phyloP scores from a whole-genome alignment of 2,329 filamentous ascomycete genomes.

The Alternaria triticimaculans region DNA sequence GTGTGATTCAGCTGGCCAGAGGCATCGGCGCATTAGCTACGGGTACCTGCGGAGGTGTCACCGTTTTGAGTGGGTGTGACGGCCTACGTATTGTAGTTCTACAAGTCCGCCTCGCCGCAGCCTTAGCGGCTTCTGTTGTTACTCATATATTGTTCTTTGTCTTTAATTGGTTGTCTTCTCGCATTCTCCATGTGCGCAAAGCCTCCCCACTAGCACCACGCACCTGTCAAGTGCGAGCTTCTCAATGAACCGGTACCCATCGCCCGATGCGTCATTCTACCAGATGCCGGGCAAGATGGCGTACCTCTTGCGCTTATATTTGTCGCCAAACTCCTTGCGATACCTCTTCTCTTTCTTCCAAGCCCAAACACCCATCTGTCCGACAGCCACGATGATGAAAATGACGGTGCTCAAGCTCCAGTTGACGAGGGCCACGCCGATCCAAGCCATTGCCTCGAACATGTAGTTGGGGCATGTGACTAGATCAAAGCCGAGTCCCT shows the following conservation, averaged over 20 bases:
- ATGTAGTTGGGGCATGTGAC: constrained; percentile 98
- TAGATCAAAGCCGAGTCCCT: constrained; percentile 79
- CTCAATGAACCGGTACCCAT: background rate
- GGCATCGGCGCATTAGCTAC: background rate
- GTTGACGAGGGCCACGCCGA: constrained; percentile 79
- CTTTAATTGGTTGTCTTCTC: background rate
- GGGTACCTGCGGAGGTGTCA: constrained; percentile 5
- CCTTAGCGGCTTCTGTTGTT: background rate
- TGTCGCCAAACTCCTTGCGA: constrained; percentile 87
- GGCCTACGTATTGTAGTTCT: background rate
- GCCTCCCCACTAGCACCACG: background rate
- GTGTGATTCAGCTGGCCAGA: background rate
- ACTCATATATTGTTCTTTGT: background rate
- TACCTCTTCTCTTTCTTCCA: constrained; percentile 91
- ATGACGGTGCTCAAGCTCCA: constrained; percentile 78
- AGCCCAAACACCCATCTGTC: constrained; percentile 87
- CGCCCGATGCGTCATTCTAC: constrained; percentile 46
- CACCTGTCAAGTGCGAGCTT: background rate
- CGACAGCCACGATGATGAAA: constrained; percentile 75
- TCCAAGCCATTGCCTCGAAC: constrained; percentile 88
- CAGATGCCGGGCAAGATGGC: constrained; percentile 80
- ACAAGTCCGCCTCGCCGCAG: constrained; percentile 1
- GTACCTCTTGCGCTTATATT: constrained; percentile 93
- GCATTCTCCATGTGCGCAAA: background rate
- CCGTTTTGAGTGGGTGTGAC: constrained; percentile 1